phyloP scores from a whole-genome alignment of 208 protist species.

The Crithidia fasciculata region DNA sequence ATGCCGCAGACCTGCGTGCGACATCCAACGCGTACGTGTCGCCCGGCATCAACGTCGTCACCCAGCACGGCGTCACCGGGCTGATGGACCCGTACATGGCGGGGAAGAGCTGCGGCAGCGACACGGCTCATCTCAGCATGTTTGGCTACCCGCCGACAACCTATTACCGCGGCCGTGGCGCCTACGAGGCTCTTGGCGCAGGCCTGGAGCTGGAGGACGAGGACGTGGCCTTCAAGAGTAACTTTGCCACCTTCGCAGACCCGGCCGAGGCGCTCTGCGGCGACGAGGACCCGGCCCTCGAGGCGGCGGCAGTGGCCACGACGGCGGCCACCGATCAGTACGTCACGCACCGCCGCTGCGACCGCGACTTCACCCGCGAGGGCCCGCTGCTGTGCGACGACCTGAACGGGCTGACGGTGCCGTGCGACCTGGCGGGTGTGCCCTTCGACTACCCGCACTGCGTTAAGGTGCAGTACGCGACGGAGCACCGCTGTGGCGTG shows the following conservation, averaged over 20 bases:
- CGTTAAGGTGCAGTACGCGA: constrained; percentile 68
- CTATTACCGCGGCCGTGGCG: constrained; percentile 77
- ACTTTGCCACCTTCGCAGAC: constrained; percentile 64
- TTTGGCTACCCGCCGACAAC: constrained; percentile 65
- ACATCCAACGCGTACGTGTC: constrained; percentile 19
- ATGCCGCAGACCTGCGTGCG: constrained; percentile 10
- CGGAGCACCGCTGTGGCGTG: constrained; percentile 77
- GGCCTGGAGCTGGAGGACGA: constrained; percentile 59
- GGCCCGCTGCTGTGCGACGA: constrained; percentile 55
- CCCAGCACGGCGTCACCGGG: constrained; percentile 56
- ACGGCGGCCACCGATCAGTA: constrained; percentile 23
- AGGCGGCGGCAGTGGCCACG: constrained; percentile 18
- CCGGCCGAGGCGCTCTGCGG: constrained; percentile 27
- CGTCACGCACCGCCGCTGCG: constrained; percentile 68
- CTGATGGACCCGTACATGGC: constrained; percentile 76
- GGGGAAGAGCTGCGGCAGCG: constrained; percentile 71
- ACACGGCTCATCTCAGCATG: constrained; percentile 77
- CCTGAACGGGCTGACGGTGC: constrained; percentile 51
- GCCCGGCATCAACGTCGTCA: constrained; percentile 60
- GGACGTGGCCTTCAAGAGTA: constrained; percentile 81
- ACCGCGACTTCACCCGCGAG: constrained; percentile 71
- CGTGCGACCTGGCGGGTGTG: constrained; percentile 36
- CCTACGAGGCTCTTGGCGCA: constrained; percentile 70
- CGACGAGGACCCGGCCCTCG: constrained; percentile 36
- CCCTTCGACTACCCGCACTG: constrained; percentile 55